These are phyloP conservation scores for Diplodia sapinea DNA, from an alignment of 2,329 filamentous ascomycete genomes.

Conservation along the genomic window DNA sequence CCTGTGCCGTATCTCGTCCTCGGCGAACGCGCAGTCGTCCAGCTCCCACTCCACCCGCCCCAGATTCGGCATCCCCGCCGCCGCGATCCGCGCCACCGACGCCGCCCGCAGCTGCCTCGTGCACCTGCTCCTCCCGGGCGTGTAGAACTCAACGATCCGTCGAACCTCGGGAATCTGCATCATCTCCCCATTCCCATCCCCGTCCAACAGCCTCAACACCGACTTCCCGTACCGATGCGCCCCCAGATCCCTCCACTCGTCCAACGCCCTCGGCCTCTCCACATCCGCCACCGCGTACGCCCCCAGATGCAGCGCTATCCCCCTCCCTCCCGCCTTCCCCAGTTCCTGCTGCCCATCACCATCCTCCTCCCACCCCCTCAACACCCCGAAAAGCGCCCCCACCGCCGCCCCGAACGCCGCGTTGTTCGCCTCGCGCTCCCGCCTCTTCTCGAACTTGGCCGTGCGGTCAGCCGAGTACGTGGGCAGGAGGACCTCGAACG, in stretches of 20 bases:
- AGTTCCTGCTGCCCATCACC: too few relatives aligned
- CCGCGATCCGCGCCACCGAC: not conserved
- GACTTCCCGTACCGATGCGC: constrained; percentile 4
- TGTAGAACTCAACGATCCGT: not conserved
- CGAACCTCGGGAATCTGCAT: not conserved
- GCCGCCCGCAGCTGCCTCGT: not conserved
- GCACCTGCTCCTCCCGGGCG: too few relatives aligned
- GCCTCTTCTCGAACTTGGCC: constrained; percentile 1
- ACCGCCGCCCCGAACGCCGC: not conserved
- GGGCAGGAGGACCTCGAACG: not conserved
- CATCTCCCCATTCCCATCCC: accelerated
- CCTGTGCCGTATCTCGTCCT: not conserved
- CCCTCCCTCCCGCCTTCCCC: not conserved
- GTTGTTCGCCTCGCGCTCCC: constrained; percentile 12
- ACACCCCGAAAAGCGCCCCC: not conserved
- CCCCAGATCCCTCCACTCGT: not conserved
- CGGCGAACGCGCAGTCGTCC: constrained; percentile 3
- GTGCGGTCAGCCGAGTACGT: not conserved
- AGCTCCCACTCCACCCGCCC: not conserved
- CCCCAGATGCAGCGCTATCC: not conserved
- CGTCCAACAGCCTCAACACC: not conserved
- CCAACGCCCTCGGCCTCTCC: not conserved
- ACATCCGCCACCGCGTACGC: not conserved
- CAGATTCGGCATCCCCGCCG: not conserved
- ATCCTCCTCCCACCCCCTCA: not conserved